phyloP scores from a whole-genome alignment of 352 stramenopile genomes.

The Phytopythium chamaehyphon region DNA sequence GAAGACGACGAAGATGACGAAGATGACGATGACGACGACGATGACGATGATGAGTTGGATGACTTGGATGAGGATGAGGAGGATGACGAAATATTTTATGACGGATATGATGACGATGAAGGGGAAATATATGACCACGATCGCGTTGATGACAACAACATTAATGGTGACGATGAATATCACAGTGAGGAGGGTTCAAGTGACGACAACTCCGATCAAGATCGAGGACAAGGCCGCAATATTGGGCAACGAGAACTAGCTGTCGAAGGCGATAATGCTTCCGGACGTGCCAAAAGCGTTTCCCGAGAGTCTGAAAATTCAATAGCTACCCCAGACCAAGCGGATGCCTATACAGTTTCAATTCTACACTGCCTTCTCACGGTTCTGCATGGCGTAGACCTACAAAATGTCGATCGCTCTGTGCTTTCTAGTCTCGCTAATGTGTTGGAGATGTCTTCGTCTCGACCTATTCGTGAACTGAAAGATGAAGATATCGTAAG shows the following conservation, averaged over 20 bases:
- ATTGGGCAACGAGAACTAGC: no score
- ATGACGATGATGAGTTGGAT: conserved; percentile 36
- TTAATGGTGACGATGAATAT: conserved; percentile 26
- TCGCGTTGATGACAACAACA: conserved; percentile 12
- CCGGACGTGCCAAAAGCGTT: background rate
- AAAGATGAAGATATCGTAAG: conserved; percentile 51
- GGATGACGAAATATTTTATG: conserved; percentile 17
- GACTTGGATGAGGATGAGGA: conserved; percentile 40
- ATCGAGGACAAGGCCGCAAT: background rate
- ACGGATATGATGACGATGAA: conserved; percentile 22
- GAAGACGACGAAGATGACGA: conserved; percentile 42
- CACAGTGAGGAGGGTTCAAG: conserved; percentile 31
- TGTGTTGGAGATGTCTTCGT: conserved; percentile 72
- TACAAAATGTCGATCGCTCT: conserved; percentile 61
- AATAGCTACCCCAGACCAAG: conserved; percentile 25
- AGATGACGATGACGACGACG: conserved; percentile 52
- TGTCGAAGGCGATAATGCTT: background rate
- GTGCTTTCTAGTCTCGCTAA: conserved; percentile 62
- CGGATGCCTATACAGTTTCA: conserved; percentile 43
- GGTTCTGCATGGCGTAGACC: conserved; percentile 51
- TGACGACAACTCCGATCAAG: conserved; percentile 7
- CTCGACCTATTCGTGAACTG: conserved; percentile 41
- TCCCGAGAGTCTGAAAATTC: background rate
- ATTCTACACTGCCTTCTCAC: conserved; percentile 43
- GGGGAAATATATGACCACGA: conserved; percentile 5